Percentiles rank a stretch among this genome's conserved stretches.
Evolutionary conservation across 1,284 basidiomycete species (phyloP).

Genomic region (Apiotrichum sp.): DNA sequence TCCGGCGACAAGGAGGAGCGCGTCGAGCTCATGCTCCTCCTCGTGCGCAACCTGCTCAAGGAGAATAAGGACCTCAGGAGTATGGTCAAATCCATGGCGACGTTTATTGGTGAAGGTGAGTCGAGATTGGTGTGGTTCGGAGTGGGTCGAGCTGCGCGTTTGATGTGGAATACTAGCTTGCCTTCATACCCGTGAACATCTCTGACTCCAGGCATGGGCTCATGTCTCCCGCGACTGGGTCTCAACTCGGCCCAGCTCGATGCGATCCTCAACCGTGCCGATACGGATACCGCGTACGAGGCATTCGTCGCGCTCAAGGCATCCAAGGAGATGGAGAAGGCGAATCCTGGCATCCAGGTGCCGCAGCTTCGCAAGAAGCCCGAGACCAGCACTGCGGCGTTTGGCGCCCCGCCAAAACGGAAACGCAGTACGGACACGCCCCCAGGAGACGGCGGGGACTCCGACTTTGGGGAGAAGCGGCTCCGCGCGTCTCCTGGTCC

Average conservation of each 20-base stretch:
- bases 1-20: conserved; percentile 85
- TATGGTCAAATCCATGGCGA: conserved; percentile 64
- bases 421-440: conserved; percentile 17
- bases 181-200: too few species aligned
- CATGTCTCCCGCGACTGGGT: conserved; percentile 63
- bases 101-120: conserved; percentile 77
- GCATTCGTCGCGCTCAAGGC: conserved; percentile 59
- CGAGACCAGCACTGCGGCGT: conserved; percentile 4
- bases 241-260: conserved; percentile 67
- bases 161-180: too few species aligned
- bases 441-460: background rate
- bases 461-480: conserved; percentile 3
- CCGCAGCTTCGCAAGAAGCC: conserved; percentile 8
- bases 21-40: conserved; percentile 68
- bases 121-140: conserved; percentile 35
- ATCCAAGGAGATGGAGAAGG: conserved; percentile 29
- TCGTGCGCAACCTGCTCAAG: conserved; percentile 78
- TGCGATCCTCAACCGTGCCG: conserved; percentile 69
- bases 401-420: conserved; percentile 20
- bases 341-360: conserved; percentile 31
- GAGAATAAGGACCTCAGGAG: conserved; percentile 78
- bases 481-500: conserved; percentile 1
- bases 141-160: background rate
- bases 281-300: conserved; percentile 86
- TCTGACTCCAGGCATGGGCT: conserved; percentile 50